These are phyloP conservation scores for Tardiomyces digboiensis DNA, from an alignment of 1,139 yeast species.

Conservation along the genomic window DNA sequence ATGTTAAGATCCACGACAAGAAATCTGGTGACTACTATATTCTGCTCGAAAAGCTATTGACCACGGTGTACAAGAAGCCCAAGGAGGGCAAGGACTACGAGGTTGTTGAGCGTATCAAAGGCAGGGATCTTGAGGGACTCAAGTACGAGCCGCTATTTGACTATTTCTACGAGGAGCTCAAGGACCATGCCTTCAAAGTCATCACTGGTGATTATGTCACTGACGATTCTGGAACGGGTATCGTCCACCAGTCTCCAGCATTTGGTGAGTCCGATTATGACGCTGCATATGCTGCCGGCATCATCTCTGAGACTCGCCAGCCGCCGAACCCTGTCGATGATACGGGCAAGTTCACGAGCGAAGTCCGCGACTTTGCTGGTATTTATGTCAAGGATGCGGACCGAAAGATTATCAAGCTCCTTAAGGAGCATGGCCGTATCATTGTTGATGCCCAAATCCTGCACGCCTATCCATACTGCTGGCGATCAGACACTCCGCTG, in stretches of 20 bases:
- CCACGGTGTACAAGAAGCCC: constrained; percentile 88
- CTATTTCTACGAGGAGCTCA: constrained; percentile 67
- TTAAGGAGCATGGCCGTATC: constrained; percentile 70
- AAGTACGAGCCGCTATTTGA: constrained; percentile 77
- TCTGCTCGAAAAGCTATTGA: constrained; percentile 69
- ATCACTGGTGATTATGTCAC: constrained; percentile 79
- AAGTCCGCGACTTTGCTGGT: constrained; percentile 70
- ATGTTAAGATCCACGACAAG: constrained; percentile 87
- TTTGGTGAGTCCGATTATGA: constrained; percentile 98
- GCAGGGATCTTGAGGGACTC: constrained; percentile 69
- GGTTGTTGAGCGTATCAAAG: constrained; percentile 69
- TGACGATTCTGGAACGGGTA: constrained; percentile 96
- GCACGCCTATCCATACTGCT: constrained; percentile 98
- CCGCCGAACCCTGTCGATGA: constrained; percentile 97
- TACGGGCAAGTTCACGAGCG: constrained; percentile 69
- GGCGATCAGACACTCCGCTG: constrained; percentile 99
- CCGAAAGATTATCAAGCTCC: constrained; percentile 72
- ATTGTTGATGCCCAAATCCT: constrained; percentile 72
- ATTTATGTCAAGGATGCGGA: constrained; percentile 94
- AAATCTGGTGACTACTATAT: constrained; percentile 73
- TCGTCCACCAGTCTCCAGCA: constrained; percentile 97
- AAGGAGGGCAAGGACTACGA: constrained; percentile 71
- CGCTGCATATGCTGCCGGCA: constrained; percentile 67
- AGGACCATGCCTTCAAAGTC: constrained; percentile 73
- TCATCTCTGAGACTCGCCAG: constrained; percentile 53